These are phyloP conservation scores for Yamadazyma conglobata DNA, from an alignment of 1,139 yeast species.

Conservation along the genomic window DNA sequence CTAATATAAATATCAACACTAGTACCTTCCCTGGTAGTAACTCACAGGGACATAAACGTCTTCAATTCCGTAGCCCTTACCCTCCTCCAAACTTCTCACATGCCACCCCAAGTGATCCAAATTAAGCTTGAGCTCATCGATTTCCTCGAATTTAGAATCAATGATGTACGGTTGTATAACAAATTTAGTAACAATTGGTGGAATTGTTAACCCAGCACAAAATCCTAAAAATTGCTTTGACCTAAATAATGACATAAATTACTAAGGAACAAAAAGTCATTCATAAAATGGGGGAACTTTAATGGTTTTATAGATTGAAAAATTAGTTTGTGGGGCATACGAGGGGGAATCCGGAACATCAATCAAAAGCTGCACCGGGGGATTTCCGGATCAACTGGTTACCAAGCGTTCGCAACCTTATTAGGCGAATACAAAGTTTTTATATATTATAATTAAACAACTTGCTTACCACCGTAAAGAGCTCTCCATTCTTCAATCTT, in stretches of 20 bases:
- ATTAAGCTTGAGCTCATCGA: constrained; percentile 31
- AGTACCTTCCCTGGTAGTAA: constrained; percentile 22
- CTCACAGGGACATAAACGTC: constrained; percentile 32
- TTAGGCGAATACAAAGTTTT: too few species aligned
- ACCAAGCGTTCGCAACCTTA: too few species aligned
- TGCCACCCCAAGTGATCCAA: constrained; percentile 40
- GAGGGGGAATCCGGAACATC: background rate
- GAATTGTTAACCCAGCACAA: constrained; percentile 27
- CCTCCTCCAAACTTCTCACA: constrained; percentile 32
- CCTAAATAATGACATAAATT: constrained; percentile 11
- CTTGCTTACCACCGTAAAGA: constrained; percentile 73
- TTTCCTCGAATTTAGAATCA: constrained; percentile 26
- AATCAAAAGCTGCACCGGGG: too few species aligned
- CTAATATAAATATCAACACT: background rate
- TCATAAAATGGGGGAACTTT: too few species aligned
- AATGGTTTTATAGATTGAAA: background rate
- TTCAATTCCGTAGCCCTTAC: constrained; percentile 24
- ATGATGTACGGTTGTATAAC: constrained; percentile 24
- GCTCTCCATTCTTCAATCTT: constrained; percentile 85
- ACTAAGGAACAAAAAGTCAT: background rate
- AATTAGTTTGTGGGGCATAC: constrained; percentile 2
- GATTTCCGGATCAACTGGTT: background rate
- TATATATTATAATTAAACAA: constrained; percentile 10
- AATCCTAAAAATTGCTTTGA: constrained; percentile 21
- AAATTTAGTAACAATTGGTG: constrained; percentile 29